Conservation (phyloP, 139 green algal genomes). For the Astrephomene gubernaculifera region DNA sequence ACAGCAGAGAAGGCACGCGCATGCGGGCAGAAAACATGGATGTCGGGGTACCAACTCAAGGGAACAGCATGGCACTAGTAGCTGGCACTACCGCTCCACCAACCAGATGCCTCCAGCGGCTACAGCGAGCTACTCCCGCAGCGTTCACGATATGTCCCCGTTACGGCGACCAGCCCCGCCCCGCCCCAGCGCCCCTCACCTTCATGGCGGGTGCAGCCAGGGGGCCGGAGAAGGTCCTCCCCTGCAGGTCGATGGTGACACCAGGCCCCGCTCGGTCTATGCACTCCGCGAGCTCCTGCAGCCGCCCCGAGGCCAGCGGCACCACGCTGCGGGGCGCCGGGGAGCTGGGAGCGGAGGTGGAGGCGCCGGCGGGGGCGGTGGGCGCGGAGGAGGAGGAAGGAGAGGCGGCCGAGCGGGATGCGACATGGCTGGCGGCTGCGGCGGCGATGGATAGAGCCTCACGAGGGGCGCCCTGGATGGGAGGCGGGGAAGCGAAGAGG, state of each 20-base stretch:
- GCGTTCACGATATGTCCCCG: no score
- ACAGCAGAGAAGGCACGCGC: neutral
- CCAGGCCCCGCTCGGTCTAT: conserved; percentile 9
- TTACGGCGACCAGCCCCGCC: no score
- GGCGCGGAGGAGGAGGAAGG: neutral
- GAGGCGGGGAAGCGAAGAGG: neutral
- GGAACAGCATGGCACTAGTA: no score
- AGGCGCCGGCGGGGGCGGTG: neutral
- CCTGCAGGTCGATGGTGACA: conserved; percentile 37
- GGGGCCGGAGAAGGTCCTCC: conserved; percentile 3
- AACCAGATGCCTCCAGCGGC: no score
- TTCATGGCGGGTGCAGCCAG: conserved; percentile 23
- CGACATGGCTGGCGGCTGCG: neutral
- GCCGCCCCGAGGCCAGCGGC: conserved; percentile 1
- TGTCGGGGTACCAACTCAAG: no score
- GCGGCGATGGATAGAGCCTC: neutral
- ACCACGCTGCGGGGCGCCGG: neutral
- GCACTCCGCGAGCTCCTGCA: conserved; percentile 39
- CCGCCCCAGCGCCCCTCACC: no score
- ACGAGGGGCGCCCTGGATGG: neutral
- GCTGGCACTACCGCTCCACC: no score
- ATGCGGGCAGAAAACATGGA: no score
- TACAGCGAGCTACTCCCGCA: no score
- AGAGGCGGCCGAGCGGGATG: neutral
- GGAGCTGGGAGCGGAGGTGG: neutral